phyloP scores from a whole-genome alignment of 179 eudicot species.

The Monotropa hypopitys region DNA sequence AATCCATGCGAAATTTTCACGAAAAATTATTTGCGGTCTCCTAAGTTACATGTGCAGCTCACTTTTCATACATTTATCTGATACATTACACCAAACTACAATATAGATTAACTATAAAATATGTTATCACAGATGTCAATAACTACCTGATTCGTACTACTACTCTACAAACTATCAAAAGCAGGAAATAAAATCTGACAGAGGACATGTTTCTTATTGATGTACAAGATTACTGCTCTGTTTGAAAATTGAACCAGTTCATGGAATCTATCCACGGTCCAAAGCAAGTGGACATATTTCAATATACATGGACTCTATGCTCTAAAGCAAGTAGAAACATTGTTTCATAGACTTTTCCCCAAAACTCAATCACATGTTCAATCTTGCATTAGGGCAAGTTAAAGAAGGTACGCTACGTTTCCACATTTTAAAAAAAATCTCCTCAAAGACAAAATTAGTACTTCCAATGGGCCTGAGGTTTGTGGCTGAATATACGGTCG shows the following conservation, averaged over 20 bases:
- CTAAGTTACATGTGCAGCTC: neutral
- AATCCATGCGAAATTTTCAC: neutral
- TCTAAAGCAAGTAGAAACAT: neutral
- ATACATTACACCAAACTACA: neutral
- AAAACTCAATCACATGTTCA: neutral
- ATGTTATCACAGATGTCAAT: neutral
- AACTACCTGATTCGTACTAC: neutral
- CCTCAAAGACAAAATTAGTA: neutral
- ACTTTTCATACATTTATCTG: neutral
- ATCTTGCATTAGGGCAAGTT: slow-evolving; percentile 5
- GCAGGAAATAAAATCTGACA: neutral
- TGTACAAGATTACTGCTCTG: neutral
- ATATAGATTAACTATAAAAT: neutral
- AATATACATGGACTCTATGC: neutral
- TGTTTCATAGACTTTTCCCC: neutral
- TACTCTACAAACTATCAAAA: neutral
- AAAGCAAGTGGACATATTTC: neutral
- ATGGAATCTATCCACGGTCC: neutral
- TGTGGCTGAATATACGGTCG: neutral
- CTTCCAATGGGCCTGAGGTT: neutral
- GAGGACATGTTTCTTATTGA: neutral
- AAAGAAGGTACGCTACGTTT: neutral
- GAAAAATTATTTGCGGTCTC: neutral
- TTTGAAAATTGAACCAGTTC: neutral
- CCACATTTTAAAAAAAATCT: neutral